Base-by-base conservation (phyloP, 331 rosid genomes). In the Cydonia oblonga region DNA sequence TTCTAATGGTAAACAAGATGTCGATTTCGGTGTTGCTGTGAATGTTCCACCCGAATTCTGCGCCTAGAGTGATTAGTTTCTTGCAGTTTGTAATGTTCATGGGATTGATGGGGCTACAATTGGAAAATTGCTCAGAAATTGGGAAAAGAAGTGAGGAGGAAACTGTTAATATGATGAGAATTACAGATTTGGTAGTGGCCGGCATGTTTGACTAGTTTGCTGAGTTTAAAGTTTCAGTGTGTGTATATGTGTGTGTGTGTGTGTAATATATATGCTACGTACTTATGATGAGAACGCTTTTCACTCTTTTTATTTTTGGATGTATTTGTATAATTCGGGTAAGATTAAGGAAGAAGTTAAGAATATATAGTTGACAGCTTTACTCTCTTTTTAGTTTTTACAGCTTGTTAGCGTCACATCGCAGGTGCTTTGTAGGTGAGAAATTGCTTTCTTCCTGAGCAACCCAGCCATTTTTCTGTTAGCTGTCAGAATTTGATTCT, bases 1-100 rank as follows among this genome's bases (percentile, higher is more conserved):
- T 10, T 38, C 40, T 33, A 1, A 86, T 88, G n/a, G 91, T 79
- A 23, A 93, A 80, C 7, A 86, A 16, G 38, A 93, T 64, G 5
- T 81, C 78, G 9, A 90, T 9, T 19, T 15, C 15, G 4, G 66
- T 72, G 7, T 30, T 28, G 46, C 80, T 74, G 1, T 28, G 44
- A 3, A 53, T 53, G 23, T 24, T 78, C 98, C 98, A 93, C 0
- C 76, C 92, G 6, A 93, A 79, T 73, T 87, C 89, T 0, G 96
- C 96, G 5, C 65, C 88, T 2, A 85, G 78, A 69, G 96, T 84
- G 15, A 85, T 33, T 62, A 93, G 69, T 57, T 10, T 77, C 72
- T 81, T 87, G 91, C 98, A 89, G 0, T 16, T n/a, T 52, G 83
- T 46, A 22, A 77, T 38, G 81, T 78, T 85, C 6, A 3, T 25